Conservation (phyloP, 805 yeast species). For the Teunomyces cretensis region DNA sequence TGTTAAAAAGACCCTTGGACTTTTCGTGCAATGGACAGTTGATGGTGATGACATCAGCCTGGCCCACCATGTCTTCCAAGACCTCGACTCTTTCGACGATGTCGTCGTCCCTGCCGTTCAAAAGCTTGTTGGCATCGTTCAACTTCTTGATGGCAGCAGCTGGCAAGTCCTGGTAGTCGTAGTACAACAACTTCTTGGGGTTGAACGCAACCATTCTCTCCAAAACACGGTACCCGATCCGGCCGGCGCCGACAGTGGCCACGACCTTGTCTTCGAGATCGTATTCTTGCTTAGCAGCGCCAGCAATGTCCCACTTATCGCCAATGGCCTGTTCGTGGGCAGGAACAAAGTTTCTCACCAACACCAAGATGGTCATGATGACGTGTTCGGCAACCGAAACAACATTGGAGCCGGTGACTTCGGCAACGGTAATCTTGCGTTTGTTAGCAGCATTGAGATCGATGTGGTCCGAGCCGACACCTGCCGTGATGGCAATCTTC, state of each 20-base stretch:
- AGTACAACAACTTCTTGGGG: slow-evolving; percentile 71
- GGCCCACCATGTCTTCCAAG: slow-evolving; percentile 63
- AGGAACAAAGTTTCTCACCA: slow-evolving; percentile 76
- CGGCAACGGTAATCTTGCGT: slow-evolving; percentile 63
- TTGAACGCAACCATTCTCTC: slow-evolving; percentile 71
- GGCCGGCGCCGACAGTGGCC: slow-evolving; percentile 81
- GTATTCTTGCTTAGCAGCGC: slow-evolving; percentile 65
- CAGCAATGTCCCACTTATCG: slow-evolving; percentile 75
- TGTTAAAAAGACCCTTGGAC: slow-evolving; percentile 66
- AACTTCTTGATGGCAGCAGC: slow-evolving; percentile 44
- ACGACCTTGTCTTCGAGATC: slow-evolving; percentile 75
- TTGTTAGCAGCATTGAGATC: slow-evolving; percentile 70
- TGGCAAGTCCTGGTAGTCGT: slow-evolving; percentile 70
- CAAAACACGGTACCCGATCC: slow-evolving; percentile 75
- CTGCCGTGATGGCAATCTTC: slow-evolving; percentile 73
- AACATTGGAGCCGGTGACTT: slow-evolving; percentile 82
- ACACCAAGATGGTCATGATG: slow-evolving; percentile 65
- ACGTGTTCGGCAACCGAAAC: slow-evolving; percentile 81
- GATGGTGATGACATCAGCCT: slow-evolving; percentile 72
- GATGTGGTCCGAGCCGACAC: slow-evolving; percentile 82
- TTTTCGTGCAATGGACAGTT: slow-evolving; percentile 76
- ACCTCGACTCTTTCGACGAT: slow-evolving; percentile 59
- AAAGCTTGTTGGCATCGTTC: slow-evolving; percentile 34
- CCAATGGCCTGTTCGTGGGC: slow-evolving; percentile 66
- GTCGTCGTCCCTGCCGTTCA: slow-evolving; percentile 54